Base-by-base conservation (phyloP, 352 stramenopile species). In the Globisporangium radiosum region DNA sequence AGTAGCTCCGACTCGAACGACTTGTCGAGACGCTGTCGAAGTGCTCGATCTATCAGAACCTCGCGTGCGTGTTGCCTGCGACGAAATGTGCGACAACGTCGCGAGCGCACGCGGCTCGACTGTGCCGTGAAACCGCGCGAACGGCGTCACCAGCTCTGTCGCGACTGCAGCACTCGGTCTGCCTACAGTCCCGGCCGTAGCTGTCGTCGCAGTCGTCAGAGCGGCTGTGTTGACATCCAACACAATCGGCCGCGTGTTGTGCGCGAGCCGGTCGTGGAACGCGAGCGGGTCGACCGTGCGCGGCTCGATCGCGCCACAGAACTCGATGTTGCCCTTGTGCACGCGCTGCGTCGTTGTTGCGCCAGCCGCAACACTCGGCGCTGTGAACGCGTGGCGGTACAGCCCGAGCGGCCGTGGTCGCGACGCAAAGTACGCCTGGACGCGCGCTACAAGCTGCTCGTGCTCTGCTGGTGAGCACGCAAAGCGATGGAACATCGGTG, bases 281-380 rank as follows among this genome's bases (percentile, higher is more conserved):
- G 57, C 62, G 37, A 33, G 39, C 9, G 17, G 56, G 13, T 47
- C 60, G 44, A 37, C 53, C 11, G 33, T 43, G 43, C 77, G 71
- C 5, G 47, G 5, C 52, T 73, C 57, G 7, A 84, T 13, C 1
- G 69, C 60, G 7, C 77, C 77, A 65, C 62, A 62, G 40, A 87
- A 87, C 42, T 50, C 49, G 40, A 88, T 81, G 47, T 88, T 88
- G 0, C 78, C 78, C 36, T 85, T 85, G 37, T 67, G 57, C 48
- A 85, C 73, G 17, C 51, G 58, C 7, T 54, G 14, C 33, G 36
- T 39, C 10, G 25, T 19, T 54, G 9, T 11, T 8, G 25, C n/a
- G 15, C 10, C 8, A 14, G 7, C 15, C 17, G 10, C 40, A 47
- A 19, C 19, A n/a, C 15, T 19, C 62, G 74, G 15, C 56, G 25